These are phyloP conservation scores for Martiniozyma asiatica DNA, from an alignment of 1,139 yeast species.

Conservation along the genomic window DNA sequence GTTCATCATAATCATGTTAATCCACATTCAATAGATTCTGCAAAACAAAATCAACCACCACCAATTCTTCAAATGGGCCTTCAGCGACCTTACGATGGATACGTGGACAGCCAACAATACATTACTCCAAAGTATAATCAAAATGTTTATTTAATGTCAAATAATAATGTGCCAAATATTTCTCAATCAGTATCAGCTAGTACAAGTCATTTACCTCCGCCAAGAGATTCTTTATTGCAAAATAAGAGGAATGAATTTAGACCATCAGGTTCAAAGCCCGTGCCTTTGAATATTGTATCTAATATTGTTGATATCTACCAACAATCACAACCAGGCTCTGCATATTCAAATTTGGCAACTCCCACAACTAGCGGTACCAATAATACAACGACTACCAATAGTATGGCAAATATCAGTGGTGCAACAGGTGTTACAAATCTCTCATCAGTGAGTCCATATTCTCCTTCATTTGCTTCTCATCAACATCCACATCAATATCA, in stretches of 20 bases:
- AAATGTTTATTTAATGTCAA: constrained; percentile 8
- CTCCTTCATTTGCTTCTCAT: neutral
- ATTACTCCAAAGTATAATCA: neutral
- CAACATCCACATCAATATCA: neutral
- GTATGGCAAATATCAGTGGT: neutral
- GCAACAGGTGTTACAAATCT: neutral
- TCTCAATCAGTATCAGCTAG: neutral
- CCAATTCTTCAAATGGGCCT: neutral
- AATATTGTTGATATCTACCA: neutral
- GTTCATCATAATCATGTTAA: constrained; percentile 70
- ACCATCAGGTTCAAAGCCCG: constrained; percentile 20
- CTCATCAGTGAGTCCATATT: neutral
- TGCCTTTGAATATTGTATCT: constrained; percentile 18
- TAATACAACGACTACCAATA: constrained; percentile 1
- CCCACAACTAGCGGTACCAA: constrained; percentile 1
- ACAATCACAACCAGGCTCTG: neutral
- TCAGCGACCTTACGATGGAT: constrained; percentile 4
- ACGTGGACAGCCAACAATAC: constrained; percentile 4
- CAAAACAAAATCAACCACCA: neutral
- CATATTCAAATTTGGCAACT: neutral
- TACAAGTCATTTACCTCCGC: constrained; percentile 15
- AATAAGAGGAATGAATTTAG: constrained; percentile 15
- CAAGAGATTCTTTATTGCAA: constrained; percentile 12
- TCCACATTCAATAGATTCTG: neutral
- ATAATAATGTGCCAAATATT: constrained; percentile 11